Percentiles rank a stretch among this genome's conserved stretches.
Conservation (phyloP, 2,329 filamentous ascomycete genomes). For the Talaromyces sp. region DNA sequence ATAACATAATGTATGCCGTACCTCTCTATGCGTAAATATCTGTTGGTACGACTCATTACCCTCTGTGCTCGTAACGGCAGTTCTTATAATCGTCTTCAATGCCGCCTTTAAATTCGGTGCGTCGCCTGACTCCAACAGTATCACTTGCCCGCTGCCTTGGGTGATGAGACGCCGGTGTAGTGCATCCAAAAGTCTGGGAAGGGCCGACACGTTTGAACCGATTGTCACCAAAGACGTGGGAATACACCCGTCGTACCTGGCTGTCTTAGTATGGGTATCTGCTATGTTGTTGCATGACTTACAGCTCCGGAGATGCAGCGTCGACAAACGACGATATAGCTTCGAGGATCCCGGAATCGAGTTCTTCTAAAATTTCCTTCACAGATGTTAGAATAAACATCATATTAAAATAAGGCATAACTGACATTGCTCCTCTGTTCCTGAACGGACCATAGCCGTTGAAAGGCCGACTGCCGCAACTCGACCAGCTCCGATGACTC, state of each 20-base stretch:
- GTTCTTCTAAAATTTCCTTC: slow-evolving; percentile 31
- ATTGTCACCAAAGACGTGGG: slow-evolving; percentile 38
- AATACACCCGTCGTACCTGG: slow-evolving; percentile 34
- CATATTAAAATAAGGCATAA: not conserved
- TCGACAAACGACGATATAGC: slow-evolving; percentile 34
- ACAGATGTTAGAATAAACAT: not conserved
- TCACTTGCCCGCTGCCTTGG: slow-evolving; percentile 27
- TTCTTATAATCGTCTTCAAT: slow-evolving; percentile 41
- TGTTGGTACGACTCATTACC: slow-evolving; percentile 34
- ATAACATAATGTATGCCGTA: slow-evolving; percentile 9
- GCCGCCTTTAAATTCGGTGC: slow-evolving; percentile 41
- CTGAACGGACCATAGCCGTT: slow-evolving; percentile 33
- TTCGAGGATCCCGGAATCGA: slow-evolving; percentile 33
- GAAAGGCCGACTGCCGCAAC: slow-evolving; percentile 31
- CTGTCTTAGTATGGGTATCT: slow-evolving; percentile 5
- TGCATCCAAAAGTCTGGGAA: slow-evolving; percentile 30
- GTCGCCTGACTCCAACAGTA: slow-evolving; percentile 39
- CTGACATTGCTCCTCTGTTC: slow-evolving; percentile 34
- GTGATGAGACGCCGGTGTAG: slow-evolving; percentile 29
- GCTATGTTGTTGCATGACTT: slow-evolving; percentile 12
- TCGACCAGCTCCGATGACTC: slow-evolving; percentile 27
- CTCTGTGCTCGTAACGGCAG: slow-evolving; percentile 32
- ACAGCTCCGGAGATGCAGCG: slow-evolving; percentile 29
- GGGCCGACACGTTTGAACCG: slow-evolving; percentile 38
- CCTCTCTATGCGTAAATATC: slow-evolving; percentile 33